Evolutionary conservation across 2,329 filamentous ascomycete species (phyloP), one percentile per base, ranked within the genome.

Genomic region (Fusarium clavum): DNA sequence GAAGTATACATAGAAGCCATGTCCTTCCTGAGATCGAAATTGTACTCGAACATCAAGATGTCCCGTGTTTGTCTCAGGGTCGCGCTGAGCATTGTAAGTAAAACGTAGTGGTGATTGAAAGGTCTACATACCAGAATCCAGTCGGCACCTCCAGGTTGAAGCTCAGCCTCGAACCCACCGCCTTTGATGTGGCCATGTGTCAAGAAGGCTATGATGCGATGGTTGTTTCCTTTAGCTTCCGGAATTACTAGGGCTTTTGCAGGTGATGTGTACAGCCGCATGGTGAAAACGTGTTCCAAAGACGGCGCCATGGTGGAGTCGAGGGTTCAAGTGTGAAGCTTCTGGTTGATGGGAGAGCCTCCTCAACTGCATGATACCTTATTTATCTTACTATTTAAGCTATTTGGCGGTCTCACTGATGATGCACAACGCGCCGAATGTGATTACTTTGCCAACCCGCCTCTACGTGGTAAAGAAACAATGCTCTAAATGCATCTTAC

Each of bases 21-120:
- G 40, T 0, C 57, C 60, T 8, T 63, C 47, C 1, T 34, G 27
- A 0, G 30, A 62, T 8, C 41, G 25, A 2, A 62, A 62, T 4
- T 63, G 60, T 0, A 62, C 60, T 2, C 60, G 46, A 2, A 63
- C 57, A 16, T 63, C 60, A 2, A 63, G 41, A 20, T 63, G 57
- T 1, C 60, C 60, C 0, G 60, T 63, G 6, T 63, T 63, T 41
- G 60, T 63, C 6, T 62, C 22, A 1, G 57, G 57, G 9, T 63
- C 60, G 2, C 60, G 41, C 60, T 62, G 20, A 20, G 20, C 3
- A 20, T 20, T 20, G 20, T 20, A 20, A 20, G 20, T 20, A 20
- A 20, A 20, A 20, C 20, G 20, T 20, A 20, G 20, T 20, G 20
- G 20, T 20, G 20, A 20, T 20, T 20, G 20, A 20, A 11, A 12